Evolutionary conservation across 2,329 filamentous ascomycete genomes (phyloP).

Genomic region (Exophiala mesophila): DNA sequence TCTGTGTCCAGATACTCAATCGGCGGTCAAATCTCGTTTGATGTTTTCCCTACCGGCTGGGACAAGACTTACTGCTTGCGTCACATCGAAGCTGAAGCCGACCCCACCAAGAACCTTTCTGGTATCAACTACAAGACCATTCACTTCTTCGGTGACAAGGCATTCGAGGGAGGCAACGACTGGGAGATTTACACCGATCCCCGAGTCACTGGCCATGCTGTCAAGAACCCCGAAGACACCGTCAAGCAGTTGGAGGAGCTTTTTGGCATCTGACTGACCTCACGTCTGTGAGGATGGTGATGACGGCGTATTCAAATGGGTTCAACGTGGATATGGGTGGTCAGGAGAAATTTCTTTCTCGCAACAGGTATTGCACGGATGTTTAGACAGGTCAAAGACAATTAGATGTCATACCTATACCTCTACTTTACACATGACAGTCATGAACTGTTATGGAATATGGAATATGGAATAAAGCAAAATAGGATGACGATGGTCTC

Average conservation of each 20-base stretch:
- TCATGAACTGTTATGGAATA: no score
- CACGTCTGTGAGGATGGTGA: conserved; percentile 9
- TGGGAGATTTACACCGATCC: conserved; percentile 85
- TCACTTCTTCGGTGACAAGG: conserved; percentile 99
- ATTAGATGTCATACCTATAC: no score
- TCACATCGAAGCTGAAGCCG: conserved; percentile 76
- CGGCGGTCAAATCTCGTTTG: conserved; percentile 95
- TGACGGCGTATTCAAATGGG: not conserved
- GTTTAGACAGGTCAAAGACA: no score
- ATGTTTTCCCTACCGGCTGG: conserved; percentile 95
- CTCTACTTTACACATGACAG: no score
- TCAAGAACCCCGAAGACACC: conserved; percentile 77
- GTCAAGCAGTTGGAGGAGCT: conserved; percentile 72
- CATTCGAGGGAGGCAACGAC: conserved; percentile 84
- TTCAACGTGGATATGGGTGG: no score
- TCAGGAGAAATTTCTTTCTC: no score
- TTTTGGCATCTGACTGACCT: conserved; percentile 46
- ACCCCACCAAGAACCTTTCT: conserved; percentile 56
- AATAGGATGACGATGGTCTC: no score
- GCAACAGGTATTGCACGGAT: no score
- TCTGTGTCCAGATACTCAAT: conserved; percentile 73
- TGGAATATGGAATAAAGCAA: no score
- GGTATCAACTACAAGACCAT: conserved; percentile 69
- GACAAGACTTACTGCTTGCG: conserved; percentile 96
- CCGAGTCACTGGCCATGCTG: conserved; percentile 78